These are phyloP conservation scores for Chrysoporthe puriensis DNA, from an alignment of 2,329 filamentous ascomycete genomes.

Conservation along the genomic window DNA sequence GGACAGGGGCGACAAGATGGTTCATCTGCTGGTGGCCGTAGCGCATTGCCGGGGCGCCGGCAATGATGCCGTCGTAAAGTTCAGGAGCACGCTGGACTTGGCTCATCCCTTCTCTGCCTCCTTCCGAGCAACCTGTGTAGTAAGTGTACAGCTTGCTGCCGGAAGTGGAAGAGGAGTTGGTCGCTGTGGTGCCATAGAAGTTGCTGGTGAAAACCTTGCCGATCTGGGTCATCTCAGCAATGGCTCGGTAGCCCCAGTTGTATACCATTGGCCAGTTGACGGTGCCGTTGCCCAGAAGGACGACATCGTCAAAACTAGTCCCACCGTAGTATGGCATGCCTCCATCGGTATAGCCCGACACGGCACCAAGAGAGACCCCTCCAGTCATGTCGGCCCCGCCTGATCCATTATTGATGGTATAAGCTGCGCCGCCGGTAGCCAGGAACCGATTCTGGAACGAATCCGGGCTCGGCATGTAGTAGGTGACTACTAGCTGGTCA, in stretches of 20 bases:
- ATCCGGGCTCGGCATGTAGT: not conserved
- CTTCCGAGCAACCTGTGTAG: conserved; percentile 57
- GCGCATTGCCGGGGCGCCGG: conserved; percentile 44
- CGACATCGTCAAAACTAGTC: not conserved
- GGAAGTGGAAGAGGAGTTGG: not conserved
- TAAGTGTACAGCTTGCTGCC: conserved; percentile 41
- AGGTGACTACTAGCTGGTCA: not conserved
- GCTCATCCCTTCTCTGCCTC: conserved; percentile 56
- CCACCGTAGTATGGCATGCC: not conserved
- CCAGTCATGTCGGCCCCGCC: not conserved
- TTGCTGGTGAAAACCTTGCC: not conserved
- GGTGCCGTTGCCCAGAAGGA: not conserved
- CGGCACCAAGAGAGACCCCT: not conserved
- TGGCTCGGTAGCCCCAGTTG: not conserved
- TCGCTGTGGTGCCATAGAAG: not conserved
- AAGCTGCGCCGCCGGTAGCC: not conserved
- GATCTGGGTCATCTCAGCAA: not conserved
- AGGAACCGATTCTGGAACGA: not conserved
- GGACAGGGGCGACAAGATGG: conserved; percentile 38
- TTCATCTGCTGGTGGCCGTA: conserved; percentile 48
- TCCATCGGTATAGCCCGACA: not conserved
- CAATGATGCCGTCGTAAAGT: conserved; percentile 56
- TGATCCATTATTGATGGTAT: not conserved
- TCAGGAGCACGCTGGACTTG: conserved; percentile 52
- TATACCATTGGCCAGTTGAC: not conserved